Base-by-base conservation (phyloP, 2,329 filamentous ascomycete genomes). In the Penicillium sp. region DNA sequence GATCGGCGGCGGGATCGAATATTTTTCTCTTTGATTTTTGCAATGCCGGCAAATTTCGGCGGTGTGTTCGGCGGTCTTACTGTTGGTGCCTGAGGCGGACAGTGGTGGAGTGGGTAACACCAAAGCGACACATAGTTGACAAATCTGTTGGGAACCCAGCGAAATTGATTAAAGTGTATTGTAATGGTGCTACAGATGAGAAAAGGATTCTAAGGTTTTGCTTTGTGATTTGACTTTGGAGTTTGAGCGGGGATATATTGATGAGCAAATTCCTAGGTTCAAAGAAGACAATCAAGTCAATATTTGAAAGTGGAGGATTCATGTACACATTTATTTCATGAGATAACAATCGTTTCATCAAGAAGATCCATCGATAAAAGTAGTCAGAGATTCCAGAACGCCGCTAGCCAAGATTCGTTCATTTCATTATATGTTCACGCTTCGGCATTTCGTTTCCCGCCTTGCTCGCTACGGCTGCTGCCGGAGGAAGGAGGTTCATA, bases 11-110 rank as follows among this genome's bases (percentile, higher is more conserved):
- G 52, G 58, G 56, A 53, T 56, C 46, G 60, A 66, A 69, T 69
- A 69, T 67, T 70, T 70, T 70, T 70, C 64, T 64, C 56, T 51
- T 54, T 61, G 55, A 62, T 61, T 63, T 64, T 63, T 57, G 55
- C 58, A 54, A 26, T 16, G 41, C 38, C 49, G 65, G 67, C 67
- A 70, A 59, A 67, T 60, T 4, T 15, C 7, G 55, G 67, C 67
- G 67, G 67, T 67, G 61, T 47, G 15, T 2, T 31, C 24, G 51
- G 65, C 67, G 67, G 67, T 64, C 24, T 42, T 12, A 1, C 41
- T 9, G 1, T 7, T 5, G 2, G 12, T 49, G 45, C 59, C 52
- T 60, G 39, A 47, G 23, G 8, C 28, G 5, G 15, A 10, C 15
- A 26, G 12, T 18, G 18, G 16, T 9, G 34, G 18, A 38, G 34